Evolutionary conservation across 352 stramenopile species (phyloP), one percentile per base, ranked within the genome.

Genomic region (Globisporangium nagaii): DNA sequence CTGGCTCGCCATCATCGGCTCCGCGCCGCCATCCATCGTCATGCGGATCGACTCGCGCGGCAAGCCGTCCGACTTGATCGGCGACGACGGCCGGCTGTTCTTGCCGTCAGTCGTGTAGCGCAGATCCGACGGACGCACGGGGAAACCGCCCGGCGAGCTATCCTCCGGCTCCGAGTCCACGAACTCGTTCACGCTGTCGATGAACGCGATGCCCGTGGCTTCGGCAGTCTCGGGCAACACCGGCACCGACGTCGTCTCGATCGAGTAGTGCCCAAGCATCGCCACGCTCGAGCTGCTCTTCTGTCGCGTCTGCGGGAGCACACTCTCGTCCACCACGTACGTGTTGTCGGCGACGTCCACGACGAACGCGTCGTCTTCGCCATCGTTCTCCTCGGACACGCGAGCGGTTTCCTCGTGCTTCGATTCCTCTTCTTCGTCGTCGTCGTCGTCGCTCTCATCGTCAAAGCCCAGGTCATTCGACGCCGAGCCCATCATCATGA

Each of bases 211-310:
- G 19, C 71, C 71, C 22, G 61, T 70, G 22, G 70, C 74, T 10
- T 79, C 66, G 8, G 80, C 69, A 7, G 66, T 55, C 36, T 87
- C 75, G 4, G 77, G 77, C 22, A 88, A 57, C 40, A 90, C 80
- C 5, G 77, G 71, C 34, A 88, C 58, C 9, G 63, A 72, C 55
- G 72, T 65, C 4, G 79, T 84, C 58, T 85, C 63, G 28, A 70
- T 82, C 27, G 79, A 88, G 55, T 75, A 88, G 61, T 90, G 70
- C 13, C 77, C 77, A 4, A 88, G 70, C 79, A 90, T 87, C 30
- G 79, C 69, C 35, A 86, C 77, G 13, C 73, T 88, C 55, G 79
- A 82, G 32, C 65, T 70, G 51, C 71, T 83, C 56, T 88, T 76
- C 39, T 77, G 56, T 2, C 41, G 43, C 22, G 66, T 59, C 60